Evolutionary conservation across 2,329 filamentous ascomycete genomes (phyloP).

Genomic region (Blastomyces gilchristii): DNA sequence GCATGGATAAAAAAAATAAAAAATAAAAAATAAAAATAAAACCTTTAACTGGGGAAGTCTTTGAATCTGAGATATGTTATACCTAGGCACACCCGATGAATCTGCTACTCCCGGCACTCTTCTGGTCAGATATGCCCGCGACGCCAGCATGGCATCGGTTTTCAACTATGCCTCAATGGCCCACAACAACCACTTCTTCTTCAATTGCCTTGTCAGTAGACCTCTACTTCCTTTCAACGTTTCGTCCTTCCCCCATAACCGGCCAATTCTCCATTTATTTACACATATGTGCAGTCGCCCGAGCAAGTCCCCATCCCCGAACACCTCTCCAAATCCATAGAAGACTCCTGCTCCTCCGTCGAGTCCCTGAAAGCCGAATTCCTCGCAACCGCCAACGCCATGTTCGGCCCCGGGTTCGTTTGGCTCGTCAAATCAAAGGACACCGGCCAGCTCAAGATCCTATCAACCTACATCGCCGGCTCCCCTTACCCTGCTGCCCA

Average conservation of each 20-base stretch:
- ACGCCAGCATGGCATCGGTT: conserved; percentile 62
- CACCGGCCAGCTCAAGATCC: conserved; percentile 50
- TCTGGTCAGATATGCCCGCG: conserved; percentile 64
- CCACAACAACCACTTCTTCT: conserved; percentile 66
- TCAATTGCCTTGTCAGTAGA: conserved; percentile 36
- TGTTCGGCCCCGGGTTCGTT: conserved; percentile 96
- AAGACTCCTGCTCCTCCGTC: conserved; percentile 65
- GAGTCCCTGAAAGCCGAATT: conserved; percentile 74
- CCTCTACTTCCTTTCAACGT: conserved; percentile 58
- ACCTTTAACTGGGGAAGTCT: neutral
- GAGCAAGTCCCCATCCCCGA: conserved; percentile 44
- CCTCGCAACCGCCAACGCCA: conserved; percentile 66
- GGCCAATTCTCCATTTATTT: neutral
- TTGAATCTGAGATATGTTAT: neutral
- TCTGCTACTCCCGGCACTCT: conserved; percentile 55
- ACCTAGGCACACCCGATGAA: conserved; percentile 53
- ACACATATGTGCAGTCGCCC: conserved; percentile 27
- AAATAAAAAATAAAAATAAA: too few species aligned
- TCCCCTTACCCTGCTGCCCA: conserved; percentile 79
- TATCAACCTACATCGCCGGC: conserved; percentile 85
- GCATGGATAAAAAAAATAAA: neutral
- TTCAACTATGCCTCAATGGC: conserved; percentile 98
- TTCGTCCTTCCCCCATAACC: conserved; percentile 27
- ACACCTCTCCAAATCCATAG: conserved; percentile 50
- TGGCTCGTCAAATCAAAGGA: conserved; percentile 66